Evolutionary conservation across 805 yeast genomes (phyloP).

Genomic region (Candida endomychidarum): DNA sequence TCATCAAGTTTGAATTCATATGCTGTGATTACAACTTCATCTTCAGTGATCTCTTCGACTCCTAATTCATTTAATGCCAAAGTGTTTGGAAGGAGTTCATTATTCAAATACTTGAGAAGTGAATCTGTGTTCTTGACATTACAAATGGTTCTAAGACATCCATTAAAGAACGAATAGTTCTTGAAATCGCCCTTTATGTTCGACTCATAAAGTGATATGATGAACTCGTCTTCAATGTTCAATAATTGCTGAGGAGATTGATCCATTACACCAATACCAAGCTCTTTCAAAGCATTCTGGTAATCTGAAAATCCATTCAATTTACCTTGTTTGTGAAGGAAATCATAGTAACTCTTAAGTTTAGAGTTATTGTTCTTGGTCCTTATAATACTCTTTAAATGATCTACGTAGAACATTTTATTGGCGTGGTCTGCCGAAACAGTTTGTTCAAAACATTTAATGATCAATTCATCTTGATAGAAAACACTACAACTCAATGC

Average conservation of each 20-base stretch:
- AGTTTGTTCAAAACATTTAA: constrained; percentile 40
- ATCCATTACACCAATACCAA: constrained; percentile 27
- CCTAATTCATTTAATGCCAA: constrained; percentile 37
- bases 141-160: constrained; percentile 27
- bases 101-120: constrained; percentile 24
- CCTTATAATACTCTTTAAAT: constrained; percentile 25
- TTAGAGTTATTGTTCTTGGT: constrained; percentile 17
- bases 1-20: constrained; percentile 65
- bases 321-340: constrained; percentile 26
- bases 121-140: constrained; percentile 23
- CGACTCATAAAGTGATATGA: constrained; percentile 35
- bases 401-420: constrained; percentile 37
- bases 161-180: constrained; percentile 37
- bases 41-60: constrained; percentile 45
- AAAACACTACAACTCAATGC: constrained; percentile 29
- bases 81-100: constrained; percentile 33
- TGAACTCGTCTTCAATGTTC: constrained; percentile 31
- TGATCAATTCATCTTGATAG: constrained; percentile 41
- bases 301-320: constrained; percentile 37
- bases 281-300: constrained; percentile 26
- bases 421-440: constrained; percentile 32
- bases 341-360: constrained; percentile 25
- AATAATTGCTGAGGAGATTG: constrained; percentile 6
- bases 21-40: constrained; percentile 73
- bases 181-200: constrained; percentile 32